These are phyloP conservation scores for Areca catechu DNA, from an alignment of 176 grass and related monocot genomes.

Conservation along the genomic window DNA sequence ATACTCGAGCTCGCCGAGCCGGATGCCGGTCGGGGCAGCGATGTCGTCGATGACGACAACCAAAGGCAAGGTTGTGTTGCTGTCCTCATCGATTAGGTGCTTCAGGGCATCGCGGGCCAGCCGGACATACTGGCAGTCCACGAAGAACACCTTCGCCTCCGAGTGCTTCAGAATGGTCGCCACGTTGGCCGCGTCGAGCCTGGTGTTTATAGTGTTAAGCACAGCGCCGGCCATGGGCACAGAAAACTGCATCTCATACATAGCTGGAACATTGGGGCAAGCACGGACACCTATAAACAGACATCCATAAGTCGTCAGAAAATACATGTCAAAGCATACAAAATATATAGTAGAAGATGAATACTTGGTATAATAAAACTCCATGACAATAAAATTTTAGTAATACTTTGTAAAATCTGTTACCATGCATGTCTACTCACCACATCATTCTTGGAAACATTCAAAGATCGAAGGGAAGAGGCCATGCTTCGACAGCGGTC, in stretches of 20 bases:
- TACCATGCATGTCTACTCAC: too few species aligned
- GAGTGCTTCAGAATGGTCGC: conserved; percentile 36
- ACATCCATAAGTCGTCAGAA: not conserved
- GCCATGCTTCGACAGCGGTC: conserved; percentile 41
- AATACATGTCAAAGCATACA: not conserved
- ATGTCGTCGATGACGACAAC: conserved; percentile 36
- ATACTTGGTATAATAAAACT: too few species aligned
- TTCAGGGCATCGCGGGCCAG: conserved; percentile 33
- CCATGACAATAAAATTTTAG: too few species aligned
- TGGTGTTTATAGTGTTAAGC: conserved; percentile 57
- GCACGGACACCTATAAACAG: conserved; percentile 37
- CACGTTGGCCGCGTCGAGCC: conserved; percentile 35
- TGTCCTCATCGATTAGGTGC: not conserved
- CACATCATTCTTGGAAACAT: conserved; percentile 40
- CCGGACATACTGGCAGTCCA: conserved; percentile 33
- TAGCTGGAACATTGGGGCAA: conserved; percentile 47
- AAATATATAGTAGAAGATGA: too few species aligned
- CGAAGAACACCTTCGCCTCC: conserved; percentile 43
- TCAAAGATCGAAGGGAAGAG: conserved; percentile 27
- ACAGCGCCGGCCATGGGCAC: conserved; percentile 70
- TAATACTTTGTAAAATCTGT: too few species aligned
- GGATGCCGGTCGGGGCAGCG: conserved; percentile 1
- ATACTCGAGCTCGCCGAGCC: conserved; percentile 30
- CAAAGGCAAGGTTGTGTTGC: conserved; percentile 3
- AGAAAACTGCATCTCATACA: conserved; percentile 64